Conservation (phyloP, 352 stramenopile species). For the Pythium angustatum region DNA sequence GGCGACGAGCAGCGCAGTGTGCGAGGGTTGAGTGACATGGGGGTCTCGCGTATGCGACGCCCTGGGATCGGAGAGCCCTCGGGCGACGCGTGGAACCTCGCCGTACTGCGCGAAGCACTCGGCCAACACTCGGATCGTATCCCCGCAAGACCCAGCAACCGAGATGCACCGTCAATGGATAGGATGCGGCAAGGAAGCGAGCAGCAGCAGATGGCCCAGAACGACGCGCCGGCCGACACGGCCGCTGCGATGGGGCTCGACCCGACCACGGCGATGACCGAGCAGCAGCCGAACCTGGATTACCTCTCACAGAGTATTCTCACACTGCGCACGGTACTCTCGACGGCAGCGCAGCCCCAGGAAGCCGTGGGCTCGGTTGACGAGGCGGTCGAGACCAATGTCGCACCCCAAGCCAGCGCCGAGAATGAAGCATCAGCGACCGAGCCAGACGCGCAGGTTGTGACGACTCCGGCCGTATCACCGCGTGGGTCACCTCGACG, state of each 20-base stretch:
- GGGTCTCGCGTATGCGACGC: constrained; percentile 17
- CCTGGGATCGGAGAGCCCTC: constrained; percentile 30
- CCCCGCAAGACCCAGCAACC: constrained; percentile 20
- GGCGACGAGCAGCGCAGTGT: constrained; percentile 5
- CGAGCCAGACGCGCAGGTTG: neutral
- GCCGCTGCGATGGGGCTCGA: constrained; percentile 23
- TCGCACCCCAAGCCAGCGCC: neutral
- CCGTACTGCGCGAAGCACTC: constrained; percentile 55
- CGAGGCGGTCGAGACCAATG: neutral
- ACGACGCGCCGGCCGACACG: constrained; percentile 11
- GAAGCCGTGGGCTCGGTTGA: neutral
- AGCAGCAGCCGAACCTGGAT: constrained; percentile 30
- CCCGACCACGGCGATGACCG: neutral
- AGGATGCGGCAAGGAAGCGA: constrained; percentile 19
- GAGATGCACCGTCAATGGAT: constrained; percentile 5
- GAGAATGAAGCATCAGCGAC: neutral
- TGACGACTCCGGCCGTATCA: constrained; percentile 6
- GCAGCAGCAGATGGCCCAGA: constrained; percentile 27
- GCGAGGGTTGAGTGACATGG: neutral
- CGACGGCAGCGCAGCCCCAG: constrained; percentile 21
- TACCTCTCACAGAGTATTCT: constrained; percentile 35
- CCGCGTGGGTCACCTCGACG: constrained; percentile 25
- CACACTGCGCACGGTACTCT: constrained; percentile 32
- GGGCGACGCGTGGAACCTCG: constrained; percentile 63
- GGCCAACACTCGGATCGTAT: constrained; percentile 22